Evolutionary conservation across 2,329 filamentous ascomycete genomes (phyloP).

Genomic region (Penicillium sp.): DNA sequence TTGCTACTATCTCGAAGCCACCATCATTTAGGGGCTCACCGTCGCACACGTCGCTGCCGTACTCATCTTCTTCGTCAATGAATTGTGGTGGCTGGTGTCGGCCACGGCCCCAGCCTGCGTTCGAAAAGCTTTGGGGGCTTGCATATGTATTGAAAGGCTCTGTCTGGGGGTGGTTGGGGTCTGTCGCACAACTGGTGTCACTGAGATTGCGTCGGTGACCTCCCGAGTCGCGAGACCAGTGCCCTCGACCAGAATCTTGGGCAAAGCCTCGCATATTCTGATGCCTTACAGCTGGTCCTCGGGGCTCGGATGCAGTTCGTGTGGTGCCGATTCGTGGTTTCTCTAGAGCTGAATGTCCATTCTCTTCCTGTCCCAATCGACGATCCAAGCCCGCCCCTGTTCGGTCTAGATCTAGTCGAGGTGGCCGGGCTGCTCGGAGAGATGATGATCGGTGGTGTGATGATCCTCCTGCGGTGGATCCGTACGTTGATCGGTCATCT

Average conservation of each 20-base stretch:
- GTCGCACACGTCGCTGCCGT: constrained; percentile 67
- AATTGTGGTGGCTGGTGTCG: constrained; percentile 56
- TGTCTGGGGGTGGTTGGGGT: not conserved
- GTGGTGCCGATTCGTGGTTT: constrained; percentile 47
- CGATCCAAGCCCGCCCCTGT: constrained; percentile 36
- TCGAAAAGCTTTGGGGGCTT: constrained; percentile 48
- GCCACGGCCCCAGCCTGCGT: constrained; percentile 38
- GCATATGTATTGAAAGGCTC: constrained; percentile 64
- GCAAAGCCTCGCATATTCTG: constrained; percentile 28
- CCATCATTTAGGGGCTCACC: constrained; percentile 69
- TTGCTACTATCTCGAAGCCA: constrained; percentile 75
- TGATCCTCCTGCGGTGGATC: constrained; percentile 22
- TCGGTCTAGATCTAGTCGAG: constrained; percentile 43
- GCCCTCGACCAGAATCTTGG: constrained; percentile 28
- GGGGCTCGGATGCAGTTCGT: constrained; percentile 53
- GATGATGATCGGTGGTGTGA: constrained; percentile 45
- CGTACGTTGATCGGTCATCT: constrained; percentile 67
- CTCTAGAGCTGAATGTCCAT: constrained; percentile 21
- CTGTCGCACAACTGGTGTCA: constrained; percentile 26
- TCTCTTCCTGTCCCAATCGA: constrained; percentile 17
- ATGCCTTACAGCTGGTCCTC: constrained; percentile 41
- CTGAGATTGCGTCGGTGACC: constrained; percentile 32
- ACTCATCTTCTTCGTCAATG: constrained; percentile 78
- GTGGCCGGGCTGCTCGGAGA: constrained; percentile 47
- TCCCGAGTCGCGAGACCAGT: constrained; percentile 31